phyloP scores from a whole-genome alignment of 148 eudicot genomes.

The Rhododendron ovatum region DNA sequence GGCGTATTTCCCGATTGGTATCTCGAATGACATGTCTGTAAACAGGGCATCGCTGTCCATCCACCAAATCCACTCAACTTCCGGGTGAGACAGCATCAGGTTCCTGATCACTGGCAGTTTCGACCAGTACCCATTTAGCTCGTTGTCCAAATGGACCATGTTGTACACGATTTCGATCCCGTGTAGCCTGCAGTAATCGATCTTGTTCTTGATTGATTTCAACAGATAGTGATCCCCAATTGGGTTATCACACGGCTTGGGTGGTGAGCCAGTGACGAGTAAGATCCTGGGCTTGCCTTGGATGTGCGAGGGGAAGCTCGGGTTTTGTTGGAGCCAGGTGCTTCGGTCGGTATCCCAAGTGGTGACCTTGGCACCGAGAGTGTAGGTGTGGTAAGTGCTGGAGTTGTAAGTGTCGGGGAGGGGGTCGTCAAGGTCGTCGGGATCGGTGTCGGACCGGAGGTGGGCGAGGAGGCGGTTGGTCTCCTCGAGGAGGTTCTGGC shows the following conservation, averaged over 20 bases:
- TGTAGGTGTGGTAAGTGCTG: slow-evolving; percentile 42
- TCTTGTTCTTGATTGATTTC: slow-evolving; percentile 68
- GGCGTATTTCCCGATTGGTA: slow-evolving; percentile 53
- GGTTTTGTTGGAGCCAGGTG: slow-evolving; percentile 50
- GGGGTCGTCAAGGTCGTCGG: slow-evolving; percentile 35
- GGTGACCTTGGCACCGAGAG: slow-evolving; percentile 50
- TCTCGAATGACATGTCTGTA: slow-evolving; percentile 70
- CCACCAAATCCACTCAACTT: slow-evolving; percentile 89
- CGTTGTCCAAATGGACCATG: slow-evolving; percentile 60
- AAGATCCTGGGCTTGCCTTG: slow-evolving; percentile 47
- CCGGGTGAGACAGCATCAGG: slow-evolving; percentile 78
- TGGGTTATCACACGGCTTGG: slow-evolving; percentile 67
- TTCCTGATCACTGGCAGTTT: slow-evolving; percentile 56
- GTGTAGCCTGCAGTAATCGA: slow-evolving; percentile 74
- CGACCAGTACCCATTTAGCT: slow-evolving; percentile 70
- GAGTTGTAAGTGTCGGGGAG: slow-evolving; percentile 8
- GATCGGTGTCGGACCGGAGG: slow-evolving; percentile 66
- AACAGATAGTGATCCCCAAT: slow-evolving; percentile 71
- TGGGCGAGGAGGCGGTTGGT: slow-evolving; percentile 67
- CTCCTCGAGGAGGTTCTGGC: slow-evolving; percentile 48
- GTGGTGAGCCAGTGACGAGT: slow-evolving; percentile 72
- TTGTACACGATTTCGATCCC: slow-evolving; percentile 66
- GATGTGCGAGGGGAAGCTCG: slow-evolving; percentile 36
- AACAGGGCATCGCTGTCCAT: slow-evolving; percentile 80
- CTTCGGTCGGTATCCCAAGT: slow-evolving; percentile 49